Evolutionary conservation across 2,329 filamentous ascomycete genomes (phyloP), one percentile per base, ranked within the genome.

Genomic region (Paecilomyces fulvus): DNA sequence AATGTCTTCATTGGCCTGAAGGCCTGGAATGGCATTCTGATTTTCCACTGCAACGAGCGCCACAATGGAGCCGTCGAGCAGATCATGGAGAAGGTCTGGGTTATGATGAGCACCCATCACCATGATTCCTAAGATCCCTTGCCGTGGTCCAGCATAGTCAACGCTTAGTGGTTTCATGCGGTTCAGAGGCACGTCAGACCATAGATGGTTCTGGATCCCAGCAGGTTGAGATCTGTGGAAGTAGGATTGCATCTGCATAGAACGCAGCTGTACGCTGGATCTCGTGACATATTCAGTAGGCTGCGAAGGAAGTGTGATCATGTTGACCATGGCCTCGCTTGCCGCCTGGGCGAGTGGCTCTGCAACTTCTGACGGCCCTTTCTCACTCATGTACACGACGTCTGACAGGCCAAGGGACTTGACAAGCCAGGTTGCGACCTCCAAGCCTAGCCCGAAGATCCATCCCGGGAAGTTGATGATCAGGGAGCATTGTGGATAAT

Each of bases 231-330:
- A 66, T 63, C 70, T 62, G 63, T 85, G 83, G 65, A 85, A 85
- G 64, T 85, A 85, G 1, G 82, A 82, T 59, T 84, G 78, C 59
- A 79, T 81, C 59, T 84, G 81, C 81, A 85, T 84, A 20, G 75
- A 73, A 50, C 79, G 73, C 6, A 81, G 64, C 57, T 83, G 79
- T 1, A 75, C 73, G 28, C 79, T 78, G 23, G 77, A 80, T 51
- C 78, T 72, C 30, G 73, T 72, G 17, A 74, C 70, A 51, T 73
- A 73, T 53, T 75, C 71, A 30, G 73, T 74, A 37, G 73, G 70
- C 56, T 76, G 73, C 5, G 78, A 78, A 23, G 76, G 69, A 4
- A 83, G 68, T 2, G 73, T 74, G 54, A 77, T 77, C 52, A 80
- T 63, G 6, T 70, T 65, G 31, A 74, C 68, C 25, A 56, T 62